Evolutionary conservation across 352 stramenopile species (phyloP), one percentile per base, ranked within the genome.

Genomic region (Phytophthora rubi): DNA sequence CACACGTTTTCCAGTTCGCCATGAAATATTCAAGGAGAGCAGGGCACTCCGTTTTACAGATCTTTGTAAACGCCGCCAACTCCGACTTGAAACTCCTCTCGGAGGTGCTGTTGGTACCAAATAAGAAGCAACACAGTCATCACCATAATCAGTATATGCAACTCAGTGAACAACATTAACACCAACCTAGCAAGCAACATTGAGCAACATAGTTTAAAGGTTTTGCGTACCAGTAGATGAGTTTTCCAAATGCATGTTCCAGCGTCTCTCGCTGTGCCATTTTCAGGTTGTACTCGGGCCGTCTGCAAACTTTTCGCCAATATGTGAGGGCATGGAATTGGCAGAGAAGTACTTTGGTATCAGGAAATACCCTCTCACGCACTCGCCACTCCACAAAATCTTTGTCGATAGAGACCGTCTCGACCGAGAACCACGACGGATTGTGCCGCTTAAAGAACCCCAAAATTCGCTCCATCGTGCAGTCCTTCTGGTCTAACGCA

Each of bases 381-480:
- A 69, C 53, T 7, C 32, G 53, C 53, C 44, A 69, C 23, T 69
- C 53, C n/a, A 69, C 62, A 6, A 62, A 69, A 39, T 63, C 53
- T 35, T 69, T 69, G 16, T 48, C 16, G 16, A 48, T 48, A 12
- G 16, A 48, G 42, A 48, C 9, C 15, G 42, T 23, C 42, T 48
- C 16, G 9, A 23, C 18, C 6, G 42, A 48, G 42, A 16, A 10
- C 42, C 42, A 48, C 8, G 42, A 48, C 30, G 32, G 58, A 26
- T 57, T 64, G 4, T 57, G 8, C 6, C 10, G n/a, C 15, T 56
- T 56, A 33, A 64, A 64, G 47, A 64, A 49, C 7, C 56, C 45
- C 8, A 49, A 15, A 26, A 75, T 75, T 0, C 15, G 1, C 12
- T 57, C 53, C 62, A 78, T 68, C 0, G 66, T 71, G 0, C 3